phyloP scores from a whole-genome alignment of 371 early-diverging fungal genomes.

The Nosema muscidifuracis region DNA sequence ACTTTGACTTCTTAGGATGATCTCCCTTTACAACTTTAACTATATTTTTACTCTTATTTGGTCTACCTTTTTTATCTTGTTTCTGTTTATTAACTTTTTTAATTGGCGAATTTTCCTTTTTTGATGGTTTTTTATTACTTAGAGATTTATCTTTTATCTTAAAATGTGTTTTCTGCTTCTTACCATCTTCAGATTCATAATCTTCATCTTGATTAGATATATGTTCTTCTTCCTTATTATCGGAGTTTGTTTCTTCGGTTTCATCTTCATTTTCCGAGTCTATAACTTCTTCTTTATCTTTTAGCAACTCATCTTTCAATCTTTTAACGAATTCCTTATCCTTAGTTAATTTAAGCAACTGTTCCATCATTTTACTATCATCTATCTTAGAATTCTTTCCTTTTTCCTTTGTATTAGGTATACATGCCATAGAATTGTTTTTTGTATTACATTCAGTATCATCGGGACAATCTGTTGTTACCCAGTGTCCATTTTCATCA shows the following conservation, averaged over 20 bases:
- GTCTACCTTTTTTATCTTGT: not conserved
- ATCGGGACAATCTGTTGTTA: slow-evolving; percentile 49
- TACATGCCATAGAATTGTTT: slow-evolving; percentile 34
- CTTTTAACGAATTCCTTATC: not conserved
- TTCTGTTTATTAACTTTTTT: not conserved
- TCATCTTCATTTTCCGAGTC: not conserved
- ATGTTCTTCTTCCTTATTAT: not conserved
- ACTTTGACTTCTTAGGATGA: no score
- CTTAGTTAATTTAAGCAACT: not conserved
- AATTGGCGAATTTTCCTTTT: not conserved
- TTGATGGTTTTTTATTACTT: not conserved
- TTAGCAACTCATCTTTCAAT: not conserved
- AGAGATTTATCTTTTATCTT: not conserved
- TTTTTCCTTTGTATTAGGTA: not conserved
- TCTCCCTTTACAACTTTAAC: not conserved
- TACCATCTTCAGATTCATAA: not conserved
- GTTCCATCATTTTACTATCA: not conserved
- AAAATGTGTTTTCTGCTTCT: not conserved
- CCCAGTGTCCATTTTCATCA: slow-evolving; percentile 50
- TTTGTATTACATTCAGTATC: slow-evolving; percentile 40
- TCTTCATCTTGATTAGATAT: not conserved
- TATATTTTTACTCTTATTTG: not conserved
- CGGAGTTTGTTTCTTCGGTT: not conserved
- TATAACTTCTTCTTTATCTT: not conserved
- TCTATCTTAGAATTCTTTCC: not conserved